phyloP scores from a whole-genome alignment of 2,329 filamentous ascomycete genomes.

The Beauveria varroae region DNA sequence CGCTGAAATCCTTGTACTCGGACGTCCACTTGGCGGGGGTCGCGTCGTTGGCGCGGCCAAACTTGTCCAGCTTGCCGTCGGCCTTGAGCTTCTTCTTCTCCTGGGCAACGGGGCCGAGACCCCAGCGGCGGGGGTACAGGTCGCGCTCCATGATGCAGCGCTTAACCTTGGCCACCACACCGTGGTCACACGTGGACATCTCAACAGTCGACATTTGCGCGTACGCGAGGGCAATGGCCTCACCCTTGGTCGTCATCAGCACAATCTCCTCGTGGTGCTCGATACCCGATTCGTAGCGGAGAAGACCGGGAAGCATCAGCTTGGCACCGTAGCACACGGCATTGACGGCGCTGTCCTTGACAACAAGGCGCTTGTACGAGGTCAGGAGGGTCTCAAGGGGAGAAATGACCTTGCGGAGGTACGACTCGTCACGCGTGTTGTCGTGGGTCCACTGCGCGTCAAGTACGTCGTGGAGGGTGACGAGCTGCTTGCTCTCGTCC shows the following conservation, averaged over 20 bases:
- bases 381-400: conserved; percentile 89
- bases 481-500: conserved; percentile 82
- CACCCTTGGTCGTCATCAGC: conserved; percentile 97
- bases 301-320: conserved; percentile 93
- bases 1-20: conserved; percentile 86
- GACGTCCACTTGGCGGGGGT: conserved; percentile 90
- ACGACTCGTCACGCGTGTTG: conserved; percentile 90
- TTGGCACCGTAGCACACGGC: conserved; percentile 98
- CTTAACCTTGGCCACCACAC: conserved; percentile 98
- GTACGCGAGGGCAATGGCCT: conserved; percentile 93
- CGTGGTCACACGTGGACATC: conserved; percentile 93
- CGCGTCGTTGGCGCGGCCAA: conserved; percentile 80
- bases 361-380: conserved; percentile 92
- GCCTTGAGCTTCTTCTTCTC: conserved; percentile 99
- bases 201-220: conserved; percentile 98
- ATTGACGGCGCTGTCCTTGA: conserved; percentile 80
- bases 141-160: conserved; percentile 99
- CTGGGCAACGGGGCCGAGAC: conserved; percentile 80
- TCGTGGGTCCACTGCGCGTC: conserved; percentile 96
- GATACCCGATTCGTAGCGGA: conserved; percentile 86
- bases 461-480: conserved; percentile 79
- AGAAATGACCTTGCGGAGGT: conserved; percentile 82
- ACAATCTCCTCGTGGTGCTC: conserved; percentile 95
- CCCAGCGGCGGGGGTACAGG: conserved; percentile 94
- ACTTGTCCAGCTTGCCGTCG: conserved; percentile 97